Conservation (phyloP, 106 monocot species). For the Platanthera zijinensis region DNA sequence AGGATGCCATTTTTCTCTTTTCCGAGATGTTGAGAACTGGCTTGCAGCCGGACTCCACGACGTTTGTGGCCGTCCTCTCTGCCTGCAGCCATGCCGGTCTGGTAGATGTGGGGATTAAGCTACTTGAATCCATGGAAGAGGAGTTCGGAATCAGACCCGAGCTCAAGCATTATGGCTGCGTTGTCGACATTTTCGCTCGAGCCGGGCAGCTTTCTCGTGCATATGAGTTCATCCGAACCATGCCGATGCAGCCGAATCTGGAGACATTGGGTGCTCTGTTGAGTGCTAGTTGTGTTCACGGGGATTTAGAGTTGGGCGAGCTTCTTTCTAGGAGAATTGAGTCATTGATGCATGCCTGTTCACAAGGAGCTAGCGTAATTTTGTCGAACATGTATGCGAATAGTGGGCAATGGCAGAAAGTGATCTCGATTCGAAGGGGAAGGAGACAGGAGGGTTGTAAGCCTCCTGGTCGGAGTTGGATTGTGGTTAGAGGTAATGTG, state of each 20-base stretch:
- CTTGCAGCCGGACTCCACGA: constrained; percentile 28
- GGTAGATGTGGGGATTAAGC: constrained; percentile 26
- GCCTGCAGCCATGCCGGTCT: constrained; percentile 55
- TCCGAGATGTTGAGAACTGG: constrained; percentile 20
- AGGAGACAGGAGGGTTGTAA: constrained; percentile 19
- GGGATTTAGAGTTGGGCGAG: constrained; percentile 34
- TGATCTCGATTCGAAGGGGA: constrained; percentile 27
- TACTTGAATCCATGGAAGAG: constrained; percentile 37
- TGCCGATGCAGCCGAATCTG: constrained; percentile 52
- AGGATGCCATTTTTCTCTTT: constrained; percentile 34
- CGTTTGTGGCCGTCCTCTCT: constrained; percentile 40
- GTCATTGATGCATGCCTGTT: constrained; percentile 10
- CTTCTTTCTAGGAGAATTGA: constrained; percentile 34
- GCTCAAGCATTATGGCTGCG: constrained; percentile 45
- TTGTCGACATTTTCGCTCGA: constrained; percentile 42
- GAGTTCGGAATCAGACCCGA: constrained; percentile 21
- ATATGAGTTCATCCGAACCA: constrained; percentile 34
- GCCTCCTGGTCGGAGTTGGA: constrained; percentile 49
- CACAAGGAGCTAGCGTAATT: constrained; percentile 48
- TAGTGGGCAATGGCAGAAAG: constrained; percentile 44
- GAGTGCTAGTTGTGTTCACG: constrained; percentile 54
- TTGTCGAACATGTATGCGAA: constrained; percentile 68
- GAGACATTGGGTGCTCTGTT: constrained; percentile 50
- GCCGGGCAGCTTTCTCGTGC: constrained; percentile 35
- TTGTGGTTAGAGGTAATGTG: constrained; percentile 32